Base-by-base conservation (phyloP, 2,329 filamentous ascomycete species). In the Cytospora piceicola region DNA sequence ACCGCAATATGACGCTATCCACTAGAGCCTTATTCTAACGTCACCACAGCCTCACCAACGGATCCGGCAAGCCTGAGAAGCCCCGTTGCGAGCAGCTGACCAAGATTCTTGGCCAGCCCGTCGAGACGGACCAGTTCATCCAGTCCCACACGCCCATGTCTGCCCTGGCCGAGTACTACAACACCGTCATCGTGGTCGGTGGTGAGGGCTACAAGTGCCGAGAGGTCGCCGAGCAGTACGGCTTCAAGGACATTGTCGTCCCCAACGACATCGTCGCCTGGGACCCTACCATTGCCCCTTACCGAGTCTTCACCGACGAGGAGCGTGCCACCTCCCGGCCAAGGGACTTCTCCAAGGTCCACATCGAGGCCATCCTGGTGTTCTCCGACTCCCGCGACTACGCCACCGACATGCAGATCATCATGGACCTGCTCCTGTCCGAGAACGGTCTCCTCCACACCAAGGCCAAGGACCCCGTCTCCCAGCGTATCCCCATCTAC, bases 61-160 rank as follows among this genome's bases (percentile, higher is more conserved):
- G 89, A 70, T 90, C 88, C 60, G 89, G 89, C 71, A 91, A 91
- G 82, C 86, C 86, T 27, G 89, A 92, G 77, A 75, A 79, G 64
- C 82, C 85, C 42, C 88, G 89, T 67, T 86, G 85, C 72, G 82
- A 88, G 66, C 89, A 92, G 77, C 83, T 92, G 22, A 83, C 85
- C 69, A 85, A 85, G 74, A 90, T 92, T 68, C 82, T 92, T 55
- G 78, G 84, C 66, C 83, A 83, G 72, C 87, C 87, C 61, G 86
- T 91, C 76, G 85, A 81, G 60, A 89, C 85, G 46, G 88, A 91
- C 66, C 89, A 92, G 75, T 93, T 92, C 81, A 91, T 92, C 74
- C 89, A 92, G 77, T 89, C 87, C 1, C 89, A 91, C 81, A 92
- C 89, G 4, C 89, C 89, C 70, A 92, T 92, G 90, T 88, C 88